These are phyloP conservation scores for Leucoagaricus sp. DNA, from an alignment of 1,284 basidiomycete species.

Conservation along the genomic window DNA sequence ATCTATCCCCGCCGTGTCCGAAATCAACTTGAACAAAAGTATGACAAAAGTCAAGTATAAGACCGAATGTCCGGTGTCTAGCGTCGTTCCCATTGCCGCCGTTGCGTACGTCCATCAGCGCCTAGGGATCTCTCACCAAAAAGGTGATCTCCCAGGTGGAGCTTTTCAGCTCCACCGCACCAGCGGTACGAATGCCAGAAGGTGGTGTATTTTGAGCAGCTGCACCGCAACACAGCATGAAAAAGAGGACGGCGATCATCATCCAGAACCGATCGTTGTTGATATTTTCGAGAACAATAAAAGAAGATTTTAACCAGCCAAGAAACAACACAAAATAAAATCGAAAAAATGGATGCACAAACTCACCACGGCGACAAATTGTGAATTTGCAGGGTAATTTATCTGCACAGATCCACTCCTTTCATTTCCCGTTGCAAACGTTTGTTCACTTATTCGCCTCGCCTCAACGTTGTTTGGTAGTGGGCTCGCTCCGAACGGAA, in stretches of 20 bases:
- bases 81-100: neutral
- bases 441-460: constrained; percentile 56
- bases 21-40: neutral
- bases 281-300: neutral
- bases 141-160: neutral
- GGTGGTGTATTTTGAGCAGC: neutral
- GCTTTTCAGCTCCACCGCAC: neutral
- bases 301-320: neutral
- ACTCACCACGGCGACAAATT: constrained; percentile 77
- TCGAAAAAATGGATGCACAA: constrained; percentile 5
- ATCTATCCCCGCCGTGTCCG: constrained; percentile 2
- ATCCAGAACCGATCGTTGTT: neutral
- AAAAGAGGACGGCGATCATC: neutral
- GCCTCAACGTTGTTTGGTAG: constrained; percentile 63
- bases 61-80: too few relatives aligned
- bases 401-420: constrained; percentile 56
- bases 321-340: constrained; percentile 3
- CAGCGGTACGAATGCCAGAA: neutral
- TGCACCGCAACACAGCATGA: neutral
- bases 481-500: constrained; percentile 66
- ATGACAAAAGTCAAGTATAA: neutral
- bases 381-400: constrained; percentile 64
- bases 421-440: constrained; percentile 44
- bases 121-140: neutral
- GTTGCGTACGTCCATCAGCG: neutral